Conservation (phyloP, 441 rosid species). For the Jatropha podagrica region DNA sequence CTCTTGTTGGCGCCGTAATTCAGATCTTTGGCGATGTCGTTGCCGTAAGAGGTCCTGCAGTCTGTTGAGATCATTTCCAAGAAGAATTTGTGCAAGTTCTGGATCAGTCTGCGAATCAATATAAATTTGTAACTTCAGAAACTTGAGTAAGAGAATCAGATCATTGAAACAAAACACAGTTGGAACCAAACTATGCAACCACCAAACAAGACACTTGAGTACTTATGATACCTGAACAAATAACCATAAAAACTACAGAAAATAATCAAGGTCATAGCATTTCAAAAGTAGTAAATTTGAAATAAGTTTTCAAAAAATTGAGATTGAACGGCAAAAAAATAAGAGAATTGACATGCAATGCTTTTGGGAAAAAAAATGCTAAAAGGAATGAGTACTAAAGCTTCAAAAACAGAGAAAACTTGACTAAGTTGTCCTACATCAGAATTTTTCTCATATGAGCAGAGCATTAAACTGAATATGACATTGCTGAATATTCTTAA, state of each 20-base stretch:
- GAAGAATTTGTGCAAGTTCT: conserved; percentile 83
- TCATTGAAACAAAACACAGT: too few relatives aligned
- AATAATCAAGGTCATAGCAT: background rate
- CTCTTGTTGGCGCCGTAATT: conserved; percentile 58
- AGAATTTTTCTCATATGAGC: background rate
- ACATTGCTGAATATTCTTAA: background rate
- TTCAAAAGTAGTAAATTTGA: background rate
- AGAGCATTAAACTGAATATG: background rate
- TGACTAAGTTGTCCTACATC: background rate
- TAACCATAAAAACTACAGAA: background rate
- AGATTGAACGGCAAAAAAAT: background rate
- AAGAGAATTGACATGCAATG: background rate
- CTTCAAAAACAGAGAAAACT: background rate
- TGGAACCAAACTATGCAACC: background rate
- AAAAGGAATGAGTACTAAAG: background rate
- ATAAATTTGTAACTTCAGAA: conserved; percentile 14
- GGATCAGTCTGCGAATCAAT: conserved; percentile 61
- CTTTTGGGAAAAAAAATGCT: background rate
- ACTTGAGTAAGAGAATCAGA: background rate
- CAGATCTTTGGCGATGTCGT: conserved; percentile 67
- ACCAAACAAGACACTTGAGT: background rate
- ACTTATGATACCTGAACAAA: background rate
- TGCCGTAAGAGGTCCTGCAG: conserved; percentile 70
- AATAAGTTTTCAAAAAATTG: background rate
- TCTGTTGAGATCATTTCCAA: conserved; percentile 80